Evolutionary conservation across 2,329 filamentous ascomycete species (phyloP).

Genomic region (Tothia fuscella): DNA sequence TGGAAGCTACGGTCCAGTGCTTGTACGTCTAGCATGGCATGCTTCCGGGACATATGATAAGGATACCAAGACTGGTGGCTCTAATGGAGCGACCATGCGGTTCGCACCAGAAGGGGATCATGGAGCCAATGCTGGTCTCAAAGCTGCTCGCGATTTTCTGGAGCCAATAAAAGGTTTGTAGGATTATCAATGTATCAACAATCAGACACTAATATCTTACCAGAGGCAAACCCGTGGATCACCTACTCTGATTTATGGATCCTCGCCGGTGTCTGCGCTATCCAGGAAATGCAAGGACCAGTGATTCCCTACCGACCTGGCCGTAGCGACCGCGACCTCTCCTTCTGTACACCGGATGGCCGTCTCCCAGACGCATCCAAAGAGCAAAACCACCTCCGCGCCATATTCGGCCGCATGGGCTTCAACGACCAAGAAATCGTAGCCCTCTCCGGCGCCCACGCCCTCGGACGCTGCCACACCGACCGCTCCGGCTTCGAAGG

Average conservation of each 20-base stretch:
- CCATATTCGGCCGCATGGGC: conserved; percentile 93
- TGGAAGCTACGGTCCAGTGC: conserved; percentile 85
- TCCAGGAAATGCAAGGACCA: conserved; percentile 93
- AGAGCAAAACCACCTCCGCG: conserved; percentile 69
- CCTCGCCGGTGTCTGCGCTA: conserved; percentile 67
- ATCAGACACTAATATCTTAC: conserved; percentile 13
- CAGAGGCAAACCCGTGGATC: conserved; percentile 85
- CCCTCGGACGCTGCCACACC: conserved; percentile 78
- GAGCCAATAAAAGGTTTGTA: conserved; percentile 69
- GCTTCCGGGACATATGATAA: conserved; percentile 76
- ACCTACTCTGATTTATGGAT: conserved; percentile 96
- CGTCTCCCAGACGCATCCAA: conserved; percentile 75
- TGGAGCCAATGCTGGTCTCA: conserved; percentile 86
- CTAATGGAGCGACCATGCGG: conserved; percentile 95
- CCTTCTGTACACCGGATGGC: conserved; percentile 86
- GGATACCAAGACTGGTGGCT: conserved; percentile 77
- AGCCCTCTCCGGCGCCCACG: conserved; percentile 74
- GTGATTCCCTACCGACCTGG: conserved; percentile 80
- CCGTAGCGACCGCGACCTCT: conserved; percentile 64
- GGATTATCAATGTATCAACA: conserved; percentile 18
- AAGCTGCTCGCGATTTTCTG: conserved; percentile 79
- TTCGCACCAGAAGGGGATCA: conserved; percentile 82
- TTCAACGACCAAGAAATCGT: conserved; percentile 97
- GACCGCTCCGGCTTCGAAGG: conserved; percentile 81
- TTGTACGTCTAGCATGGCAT: conserved; percentile 89